phyloP scores from a whole-genome alignment of 768 basidiomycete species.

The Rubroboletus satanas region DNA sequence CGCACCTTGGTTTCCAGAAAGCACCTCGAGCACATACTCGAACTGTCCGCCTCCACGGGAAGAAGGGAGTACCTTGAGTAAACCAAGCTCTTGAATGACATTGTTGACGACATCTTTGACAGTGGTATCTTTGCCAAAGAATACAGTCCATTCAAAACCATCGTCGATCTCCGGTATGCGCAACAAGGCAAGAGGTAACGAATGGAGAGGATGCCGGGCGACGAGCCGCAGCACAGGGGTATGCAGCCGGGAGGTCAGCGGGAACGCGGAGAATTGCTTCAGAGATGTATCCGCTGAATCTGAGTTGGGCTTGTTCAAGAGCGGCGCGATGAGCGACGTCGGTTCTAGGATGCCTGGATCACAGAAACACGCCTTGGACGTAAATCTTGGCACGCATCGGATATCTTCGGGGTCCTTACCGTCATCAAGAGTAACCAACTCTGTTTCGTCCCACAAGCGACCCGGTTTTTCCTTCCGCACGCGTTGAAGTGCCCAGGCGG shows the following conservation, averaged over 20 bases:
- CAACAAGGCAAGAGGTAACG: slow-evolving; percentile 49
- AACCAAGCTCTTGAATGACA: slow-evolving; percentile 61
- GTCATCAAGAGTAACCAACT: slow-evolving; percentile 60
- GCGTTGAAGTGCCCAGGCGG: slow-evolving; percentile 67
- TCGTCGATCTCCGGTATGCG: slow-evolving; percentile 79
- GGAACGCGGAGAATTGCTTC: slow-evolving; percentile 67
- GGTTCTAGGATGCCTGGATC: slow-evolving; percentile 48
- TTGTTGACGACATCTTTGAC: slow-evolving; percentile 51
- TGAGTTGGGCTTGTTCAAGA: slow-evolving; percentile 42
- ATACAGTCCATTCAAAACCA: slow-evolving; percentile 61
- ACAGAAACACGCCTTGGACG: slow-evolving; percentile 1
- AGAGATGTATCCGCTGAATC: slow-evolving; percentile 28
- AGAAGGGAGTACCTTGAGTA: slow-evolving; percentile 60
- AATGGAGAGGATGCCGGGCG: slow-evolving; percentile 60
- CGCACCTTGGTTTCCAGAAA: slow-evolving; percentile 50
- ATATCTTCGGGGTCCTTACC: slow-evolving; percentile 39
- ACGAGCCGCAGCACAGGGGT: slow-evolving; percentile 66
- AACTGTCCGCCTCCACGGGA: slow-evolving; percentile 60
- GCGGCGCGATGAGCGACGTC: slow-evolving; percentile 45
- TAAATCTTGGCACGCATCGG: slow-evolving; percentile 6
- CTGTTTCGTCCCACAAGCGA: slow-evolving; percentile 66
- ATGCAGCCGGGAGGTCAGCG: slow-evolving; percentile 64
- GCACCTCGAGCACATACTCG: slow-evolving; percentile 73
- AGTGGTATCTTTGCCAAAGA: slow-evolving; percentile 54
- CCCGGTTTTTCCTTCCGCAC: slow-evolving; percentile 58